phyloP scores from a whole-genome alignment of 2,329 filamentous ascomycete genomes.

The Pseudogymnoascus sp. region DNA sequence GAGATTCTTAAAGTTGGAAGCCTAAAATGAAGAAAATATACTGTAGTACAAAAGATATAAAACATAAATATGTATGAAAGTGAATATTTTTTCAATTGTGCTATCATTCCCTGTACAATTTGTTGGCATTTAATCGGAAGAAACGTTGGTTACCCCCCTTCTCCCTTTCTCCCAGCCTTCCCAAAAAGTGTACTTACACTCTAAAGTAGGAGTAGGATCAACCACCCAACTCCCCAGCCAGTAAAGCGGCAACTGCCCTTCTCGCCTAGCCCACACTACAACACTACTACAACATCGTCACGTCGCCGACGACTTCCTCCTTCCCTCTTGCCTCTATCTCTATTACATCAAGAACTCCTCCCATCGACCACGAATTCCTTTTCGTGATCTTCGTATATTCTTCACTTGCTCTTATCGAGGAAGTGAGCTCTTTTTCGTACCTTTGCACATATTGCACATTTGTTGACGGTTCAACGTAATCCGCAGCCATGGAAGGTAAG shows the following conservation, averaged over 20 bases:
- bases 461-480: constrained; percentile 28
- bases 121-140: not conserved
- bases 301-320: constrained; percentile 12
- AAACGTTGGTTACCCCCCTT: not conserved
- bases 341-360: constrained; percentile 15
- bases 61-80: not conserved
- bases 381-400: constrained; percentile 23
- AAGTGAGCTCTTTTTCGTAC: constrained; percentile 22
- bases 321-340: constrained; percentile 14
- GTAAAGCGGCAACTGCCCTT: constrained; percentile 12
- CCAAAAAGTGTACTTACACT: not conserved
- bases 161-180: not conserved
- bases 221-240: not conserved
- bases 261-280: constrained; percentile 12
- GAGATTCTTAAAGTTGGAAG: not conserved
- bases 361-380: constrained; percentile 23
- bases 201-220: constrained; percentile 1
- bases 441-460: constrained; percentile 20
- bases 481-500: constrained; percentile 33
- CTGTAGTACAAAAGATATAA: not conserved
- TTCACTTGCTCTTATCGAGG: constrained; percentile 21
- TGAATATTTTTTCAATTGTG: not conserved
- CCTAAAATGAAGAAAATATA: constrained; percentile 3
- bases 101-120: constrained; percentile 2
- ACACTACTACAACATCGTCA: constrained; percentile 11